Evolutionary conservation across 345 rosid species (phyloP), one percentile per base, ranked within the genome.

Genomic region (Rhodamnia argentea): DNA sequence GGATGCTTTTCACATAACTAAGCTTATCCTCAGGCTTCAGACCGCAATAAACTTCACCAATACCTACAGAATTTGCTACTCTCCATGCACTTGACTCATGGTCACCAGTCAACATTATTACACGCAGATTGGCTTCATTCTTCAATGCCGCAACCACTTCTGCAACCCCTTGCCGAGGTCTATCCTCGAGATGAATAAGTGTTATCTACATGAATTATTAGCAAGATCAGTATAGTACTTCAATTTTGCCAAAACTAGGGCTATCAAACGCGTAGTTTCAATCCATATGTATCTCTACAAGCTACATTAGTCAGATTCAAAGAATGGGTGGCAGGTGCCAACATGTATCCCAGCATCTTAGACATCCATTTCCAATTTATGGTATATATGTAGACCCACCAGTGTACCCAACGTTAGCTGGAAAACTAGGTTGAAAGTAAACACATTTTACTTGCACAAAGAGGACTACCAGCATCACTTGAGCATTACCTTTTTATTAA

Each of bases 21-120:
- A 97, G 93, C 88, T 97, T 97, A 88, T 96, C 99, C 89, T 95
- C 99, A 47, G 99, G 99, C 89, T 97, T 97, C 85, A 97, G 90
- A 91, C 94, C 93, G 86, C 92, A 94, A 89, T 94, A 91, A 84
- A 95, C 96, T 92, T 96, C 98, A 52, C 88, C 87, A 85, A 97
- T 95, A 87, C 96, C 96, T 60, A 96, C 99, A 57, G 96, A 93
- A 87, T 95, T 92, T 56, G 99, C 99, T 84, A 96, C 98, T 93
- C 99, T 94, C 96, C 91, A 88, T 16, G 99, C 99, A 89, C 99
- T 97, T 88, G 98, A 94, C 82, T 93, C 92, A 87, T 96, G 99
- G 90, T 97, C 99, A 87, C 98, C 99, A 54, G 99, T 96, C 87
- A 96, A 89, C 99, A 97, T 97, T 93, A 97, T 95, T 84, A 95